Evolutionary conservation across 139 green algal genomes (phyloP).

Genomic region (Chlamydomonas eustigma): DNA sequence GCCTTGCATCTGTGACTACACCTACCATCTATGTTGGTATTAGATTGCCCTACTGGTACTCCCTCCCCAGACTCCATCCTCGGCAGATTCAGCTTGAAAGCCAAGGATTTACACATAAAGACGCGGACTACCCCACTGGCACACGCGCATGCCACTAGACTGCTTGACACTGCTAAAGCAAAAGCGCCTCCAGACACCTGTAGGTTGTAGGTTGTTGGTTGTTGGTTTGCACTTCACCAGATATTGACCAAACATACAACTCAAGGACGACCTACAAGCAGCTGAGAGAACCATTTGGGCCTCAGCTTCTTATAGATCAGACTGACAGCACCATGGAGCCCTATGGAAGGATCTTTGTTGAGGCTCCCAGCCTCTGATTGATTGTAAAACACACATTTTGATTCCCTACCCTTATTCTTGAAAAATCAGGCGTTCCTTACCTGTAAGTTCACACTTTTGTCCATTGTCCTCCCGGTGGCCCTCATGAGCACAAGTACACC

Average conservation of each 20-base stretch:
- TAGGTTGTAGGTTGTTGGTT: too few relatives aligned
- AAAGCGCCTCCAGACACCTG: conserved; percentile 23
- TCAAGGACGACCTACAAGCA: too few relatives aligned
- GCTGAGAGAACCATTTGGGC: too few relatives aligned
- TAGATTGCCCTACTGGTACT: not conserved
- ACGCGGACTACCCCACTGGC: conserved; percentile 44
- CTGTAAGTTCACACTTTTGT: conserved; percentile 46
- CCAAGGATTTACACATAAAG: conserved; percentile 29
- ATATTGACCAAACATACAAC: too few relatives aligned
- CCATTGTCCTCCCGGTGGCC: conserved; percentile 21
- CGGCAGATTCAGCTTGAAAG: conserved; percentile 31
- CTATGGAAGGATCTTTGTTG: too few relatives aligned
- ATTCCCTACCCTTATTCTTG: not conserved
- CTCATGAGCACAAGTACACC: conserved; percentile 41
- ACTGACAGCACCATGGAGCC: too few relatives aligned
- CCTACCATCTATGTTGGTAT: too few relatives aligned
- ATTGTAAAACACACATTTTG: too few relatives aligned
- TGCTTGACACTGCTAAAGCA: conserved; percentile 26
- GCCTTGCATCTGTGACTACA: too few relatives aligned
- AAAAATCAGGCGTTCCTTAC: conserved; percentile 19
- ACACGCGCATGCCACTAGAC: conserved; percentile 41
- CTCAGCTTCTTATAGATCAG: too few relatives aligned
- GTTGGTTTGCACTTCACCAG: too few relatives aligned
- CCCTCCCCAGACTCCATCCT: not conserved
- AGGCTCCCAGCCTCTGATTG: too few relatives aligned